Evolutionary conservation across 306 rosid genomes (phyloP).

Genomic region (Vicia faba): DNA sequence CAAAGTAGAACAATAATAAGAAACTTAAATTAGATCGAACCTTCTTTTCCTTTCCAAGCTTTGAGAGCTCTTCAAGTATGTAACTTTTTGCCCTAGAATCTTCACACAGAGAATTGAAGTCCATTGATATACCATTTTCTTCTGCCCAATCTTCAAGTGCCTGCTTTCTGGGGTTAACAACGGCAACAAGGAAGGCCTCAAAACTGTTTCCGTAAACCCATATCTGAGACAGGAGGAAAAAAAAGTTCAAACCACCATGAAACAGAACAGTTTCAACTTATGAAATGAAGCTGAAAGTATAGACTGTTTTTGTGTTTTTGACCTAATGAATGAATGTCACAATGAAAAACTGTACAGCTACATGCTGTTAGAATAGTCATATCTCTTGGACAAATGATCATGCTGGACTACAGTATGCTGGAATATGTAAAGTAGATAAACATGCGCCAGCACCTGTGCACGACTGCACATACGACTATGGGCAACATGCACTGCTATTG

Average conservation of each 20-base stretch:
- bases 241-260: slow-evolving; percentile 14
- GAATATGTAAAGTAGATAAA: slow-evolving; percentile 23
- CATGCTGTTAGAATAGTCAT: slow-evolving; percentile 20
- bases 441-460: slow-evolving; percentile 6
- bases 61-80: slow-evolving; percentile 68
- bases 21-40: slow-evolving; percentile 41
- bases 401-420: slow-evolving; percentile 14
- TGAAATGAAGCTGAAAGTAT: slow-evolving; percentile 30
- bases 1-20: slow-evolving; percentile 14
- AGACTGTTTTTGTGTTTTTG: slow-evolving; percentile 1
- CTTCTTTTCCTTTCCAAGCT: slow-evolving; percentile 81
- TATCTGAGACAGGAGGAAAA: slow-evolving; percentile 55
- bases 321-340: slow-evolving; percentile 19
- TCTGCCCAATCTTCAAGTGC: slow-evolving; percentile 79
- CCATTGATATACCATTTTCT: slow-evolving; percentile 70
- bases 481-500: slow-evolving; percentile 14
- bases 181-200: slow-evolving; percentile 88
- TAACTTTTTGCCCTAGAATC: slow-evolving; percentile 65
- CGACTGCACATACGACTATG: slow-evolving; percentile 3
- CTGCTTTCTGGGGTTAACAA: slow-evolving; percentile 65
- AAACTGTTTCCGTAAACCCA: slow-evolving; percentile 98
- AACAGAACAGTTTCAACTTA: slow-evolving; percentile 25
- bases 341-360: slow-evolving; percentile 7
- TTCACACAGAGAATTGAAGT: slow-evolving; percentile 71
- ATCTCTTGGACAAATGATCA: slow-evolving; percentile 13